phyloP scores from a whole-genome alignment of 2,329 filamentous ascomycete genomes.

The Cytospora chrysosperma region DNA sequence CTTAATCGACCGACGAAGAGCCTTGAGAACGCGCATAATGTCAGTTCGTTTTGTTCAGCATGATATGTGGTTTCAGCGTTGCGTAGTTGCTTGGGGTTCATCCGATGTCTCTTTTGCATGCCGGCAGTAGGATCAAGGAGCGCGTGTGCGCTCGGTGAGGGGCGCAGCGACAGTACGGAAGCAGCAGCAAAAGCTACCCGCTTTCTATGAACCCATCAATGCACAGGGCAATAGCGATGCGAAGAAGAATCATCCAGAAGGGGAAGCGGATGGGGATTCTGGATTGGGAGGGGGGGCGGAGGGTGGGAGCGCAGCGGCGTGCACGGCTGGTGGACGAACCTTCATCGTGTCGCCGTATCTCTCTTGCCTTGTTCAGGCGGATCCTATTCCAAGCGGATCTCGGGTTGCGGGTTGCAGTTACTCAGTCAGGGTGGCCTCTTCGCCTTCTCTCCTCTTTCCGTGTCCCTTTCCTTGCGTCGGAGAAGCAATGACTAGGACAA shows the following conservation, averaged over 20 bases:
- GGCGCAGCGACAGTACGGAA: not conserved
- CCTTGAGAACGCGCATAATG: constrained; percentile 54
- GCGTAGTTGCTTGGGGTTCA: not conserved
- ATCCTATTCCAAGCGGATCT: constrained; percentile 8
- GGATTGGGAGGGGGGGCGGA: not conserved
- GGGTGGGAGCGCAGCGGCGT: not conserved
- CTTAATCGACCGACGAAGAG: constrained; percentile 85
- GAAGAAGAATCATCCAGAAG: not conserved
- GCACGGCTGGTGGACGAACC: constrained; percentile 16
- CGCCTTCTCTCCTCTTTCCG: constrained; percentile 2
- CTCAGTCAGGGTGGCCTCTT: constrained; percentile 3
- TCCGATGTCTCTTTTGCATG: constrained; percentile 12
- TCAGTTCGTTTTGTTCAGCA: constrained; percentile 36
- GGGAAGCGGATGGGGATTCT: not conserved
- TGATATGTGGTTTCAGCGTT: constrained; percentile 4
- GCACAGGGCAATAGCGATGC: not conserved
- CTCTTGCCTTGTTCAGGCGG: constrained; percentile 3
- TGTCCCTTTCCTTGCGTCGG: not conserved
- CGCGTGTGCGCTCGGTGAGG: not conserved
- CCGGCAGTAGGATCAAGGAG: not conserved
- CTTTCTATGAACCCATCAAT: not conserved
- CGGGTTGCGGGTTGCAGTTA: constrained; percentile 19
- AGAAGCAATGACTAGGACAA: not conserved
- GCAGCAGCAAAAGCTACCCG: not conserved
- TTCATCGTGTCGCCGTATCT: constrained; percentile 20